Base-by-base conservation (phyloP, 495 filamentous ascomycete genomes). In the Stereocaulon alpinum region DNA sequence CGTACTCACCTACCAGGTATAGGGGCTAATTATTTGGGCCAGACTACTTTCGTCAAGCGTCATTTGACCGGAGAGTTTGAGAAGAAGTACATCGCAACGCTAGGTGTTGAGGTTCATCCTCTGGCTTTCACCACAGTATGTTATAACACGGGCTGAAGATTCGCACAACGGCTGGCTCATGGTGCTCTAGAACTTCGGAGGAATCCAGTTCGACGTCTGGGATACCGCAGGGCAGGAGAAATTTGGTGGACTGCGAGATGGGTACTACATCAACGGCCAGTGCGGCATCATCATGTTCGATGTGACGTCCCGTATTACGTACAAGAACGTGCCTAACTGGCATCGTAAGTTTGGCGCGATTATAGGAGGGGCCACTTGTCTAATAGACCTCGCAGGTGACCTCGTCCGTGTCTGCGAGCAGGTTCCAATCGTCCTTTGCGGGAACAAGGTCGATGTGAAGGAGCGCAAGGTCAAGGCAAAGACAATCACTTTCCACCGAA, bases 221-320 rank as follows among this genome's bases (percentile, higher is more conserved):
- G 94, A 99, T 73, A 99, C 94, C 63, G 94, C 94, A 66, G 94
- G 94, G 66, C 94, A 99, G 76, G 94, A 99, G 83, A 99, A 99
- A 84, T 99, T 99, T 67, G 94, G 94, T 80, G 94, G 94, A 80
- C 88, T 99, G 68, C 85, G 94, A 77, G 94, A 99, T 79, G 94
- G 94, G 62, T 99, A 99, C 83, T 99, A 99, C 78, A 99, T 99
- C 84, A 97, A 96, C 82, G 94, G 94, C 65, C 93, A 97, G 79
- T 96, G 93, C 74, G 94, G 94, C 79, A 95, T 99, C 81, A 97
- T 99, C 85, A 99, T 99, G 94, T 99, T 99, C 77, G 94, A 99
- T 74, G 94, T 99, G 59, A 99, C 94, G 51, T 97, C 94, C 63
- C 89, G 94, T 73, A 99, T 99, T 75, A 99, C 94, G 71, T 99